Conservation (phyloP, 805 yeast species). For the Yarrowia keelungensis region DNA sequence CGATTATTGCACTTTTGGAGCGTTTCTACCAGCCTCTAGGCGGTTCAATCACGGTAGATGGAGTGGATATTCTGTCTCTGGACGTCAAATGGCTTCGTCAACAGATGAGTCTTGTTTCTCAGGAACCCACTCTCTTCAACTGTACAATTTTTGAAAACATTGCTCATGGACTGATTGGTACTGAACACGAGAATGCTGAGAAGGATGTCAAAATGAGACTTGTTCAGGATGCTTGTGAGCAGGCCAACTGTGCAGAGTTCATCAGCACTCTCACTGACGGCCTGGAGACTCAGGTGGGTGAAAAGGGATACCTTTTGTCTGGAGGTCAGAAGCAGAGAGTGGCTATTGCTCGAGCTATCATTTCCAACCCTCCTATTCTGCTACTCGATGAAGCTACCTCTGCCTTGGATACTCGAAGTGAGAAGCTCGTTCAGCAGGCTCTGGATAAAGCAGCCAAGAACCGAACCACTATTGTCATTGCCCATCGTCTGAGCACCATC, state of each 20-base stretch:
- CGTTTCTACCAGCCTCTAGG: slow-evolving; percentile 81
- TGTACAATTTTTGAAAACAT: slow-evolving; percentile 88
- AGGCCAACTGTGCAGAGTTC: slow-evolving; percentile 53
- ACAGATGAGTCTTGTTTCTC: slow-evolving; percentile 89
- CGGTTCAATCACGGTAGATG: slow-evolving; percentile 82
- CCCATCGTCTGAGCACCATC: slow-evolving; percentile 64
- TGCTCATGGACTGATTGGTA: slow-evolving; percentile 79
- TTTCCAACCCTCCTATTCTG: slow-evolving; percentile 65
- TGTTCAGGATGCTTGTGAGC: slow-evolving; percentile 51
- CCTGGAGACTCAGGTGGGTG: slow-evolving; percentile 69
- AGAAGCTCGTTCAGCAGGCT: slow-evolving; percentile 54
- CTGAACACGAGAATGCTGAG: slow-evolving; percentile 59
- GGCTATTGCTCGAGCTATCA: slow-evolving; percentile 72
- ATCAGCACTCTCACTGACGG: slow-evolving; percentile 77
- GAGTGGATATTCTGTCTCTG: slow-evolving; percentile 76
- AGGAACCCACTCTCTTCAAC: slow-evolving; percentile 92
- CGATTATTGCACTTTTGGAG: slow-evolving; percentile 81
- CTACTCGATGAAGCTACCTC: slow-evolving; percentile 71
- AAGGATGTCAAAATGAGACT: slow-evolving; percentile 50
- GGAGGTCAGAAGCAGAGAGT: slow-evolving; percentile 79
- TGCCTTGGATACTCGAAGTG: slow-evolving; percentile 59
- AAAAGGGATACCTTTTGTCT: slow-evolving; percentile 63
- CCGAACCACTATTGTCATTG: slow-evolving; percentile 63
- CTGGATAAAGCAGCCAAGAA: slow-evolving; percentile 49
- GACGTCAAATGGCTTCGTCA: slow-evolving; percentile 77